Conservation (phyloP, 148 eudicot species). For the Rhododendron simsii region DNA sequence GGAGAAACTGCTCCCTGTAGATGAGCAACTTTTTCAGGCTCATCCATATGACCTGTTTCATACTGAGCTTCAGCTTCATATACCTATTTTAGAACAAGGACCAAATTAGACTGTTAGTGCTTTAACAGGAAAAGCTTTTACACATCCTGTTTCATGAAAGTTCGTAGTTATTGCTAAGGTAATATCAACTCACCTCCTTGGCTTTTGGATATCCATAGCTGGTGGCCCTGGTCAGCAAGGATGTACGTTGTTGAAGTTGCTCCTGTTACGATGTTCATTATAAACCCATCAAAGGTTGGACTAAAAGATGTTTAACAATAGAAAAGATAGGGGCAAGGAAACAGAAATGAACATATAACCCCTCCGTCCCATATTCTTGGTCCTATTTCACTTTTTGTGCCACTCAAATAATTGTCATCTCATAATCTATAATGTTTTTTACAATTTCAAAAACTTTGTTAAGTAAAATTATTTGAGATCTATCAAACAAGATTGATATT, state of each 20-base stretch:
- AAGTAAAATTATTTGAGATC: no score
- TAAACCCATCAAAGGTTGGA: not conserved
- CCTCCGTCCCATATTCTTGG: no score
- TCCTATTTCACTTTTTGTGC: no score
- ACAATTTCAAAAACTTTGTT: no score
- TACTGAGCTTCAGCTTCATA: conserved; percentile 7
- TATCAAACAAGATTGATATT: no score
- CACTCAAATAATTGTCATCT: no score
- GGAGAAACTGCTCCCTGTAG: not conserved
- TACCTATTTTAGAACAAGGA: not conserved
- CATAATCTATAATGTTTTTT: no score
- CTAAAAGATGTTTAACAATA: not conserved
- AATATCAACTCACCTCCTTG: conserved; percentile 6
- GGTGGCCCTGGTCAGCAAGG: conserved; percentile 1
- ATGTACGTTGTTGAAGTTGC: conserved; percentile 13
- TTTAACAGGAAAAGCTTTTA: not conserved
- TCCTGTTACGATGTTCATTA: conserved; percentile 16
- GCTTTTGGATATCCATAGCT: not conserved
- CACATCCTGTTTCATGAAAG: not conserved
- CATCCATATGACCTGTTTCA: not conserved
- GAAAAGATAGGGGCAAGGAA: not conserved
- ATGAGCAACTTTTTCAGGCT: not conserved
- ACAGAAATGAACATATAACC: not conserved
- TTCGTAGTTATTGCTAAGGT: not conserved
- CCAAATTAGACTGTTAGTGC: not conserved